Percentiles rank a stretch among this genome's conserved stretches.
phyloP scores from a whole-genome alignment of 2,329 filamentous ascomycete species.

The Furcasterigmium sp. region DNA sequence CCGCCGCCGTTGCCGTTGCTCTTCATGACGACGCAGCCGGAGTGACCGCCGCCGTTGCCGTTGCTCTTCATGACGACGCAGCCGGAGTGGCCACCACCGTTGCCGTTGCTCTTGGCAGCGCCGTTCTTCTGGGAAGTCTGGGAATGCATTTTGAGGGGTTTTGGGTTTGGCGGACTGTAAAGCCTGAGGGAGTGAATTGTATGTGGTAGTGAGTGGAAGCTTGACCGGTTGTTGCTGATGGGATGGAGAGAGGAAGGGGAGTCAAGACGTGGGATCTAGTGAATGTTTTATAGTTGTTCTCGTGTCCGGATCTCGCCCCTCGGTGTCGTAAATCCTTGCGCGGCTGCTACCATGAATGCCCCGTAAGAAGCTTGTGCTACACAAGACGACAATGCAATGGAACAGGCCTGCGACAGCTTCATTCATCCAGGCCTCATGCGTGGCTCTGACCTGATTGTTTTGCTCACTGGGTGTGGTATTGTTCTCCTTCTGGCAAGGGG shows the following conservation, averaged over 20 bases:
- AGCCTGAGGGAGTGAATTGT: not conserved
- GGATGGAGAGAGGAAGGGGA: not conserved
- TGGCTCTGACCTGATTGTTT: not conserved
- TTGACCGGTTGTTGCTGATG: not conserved
- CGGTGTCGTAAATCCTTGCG: too few species aligned
- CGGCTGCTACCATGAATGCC: not conserved
- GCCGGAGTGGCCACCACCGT: not conserved
- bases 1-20: not conserved
- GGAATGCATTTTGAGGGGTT: constrained; percentile 1
- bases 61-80: not conserved
- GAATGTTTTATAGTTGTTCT: not conserved
- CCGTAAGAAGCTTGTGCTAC: too few species aligned
- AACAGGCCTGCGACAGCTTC: not conserved
- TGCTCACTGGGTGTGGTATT: not conserved
- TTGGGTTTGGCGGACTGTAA: not conserved
- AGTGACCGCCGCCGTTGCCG: not conserved
- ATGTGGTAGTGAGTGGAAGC: not conserved
- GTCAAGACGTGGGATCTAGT: not conserved
- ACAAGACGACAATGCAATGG: not conserved
- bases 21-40: not conserved
- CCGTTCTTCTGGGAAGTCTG: not conserved
- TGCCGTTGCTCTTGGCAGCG: constrained; percentile 1
- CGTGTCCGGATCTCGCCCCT: too few species aligned
- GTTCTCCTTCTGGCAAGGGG: not conserved
- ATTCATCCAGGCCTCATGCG: not conserved